Base-by-base conservation (phyloP, 2,329 filamentous ascomycete species). In the Monosporascus sp. region DNA sequence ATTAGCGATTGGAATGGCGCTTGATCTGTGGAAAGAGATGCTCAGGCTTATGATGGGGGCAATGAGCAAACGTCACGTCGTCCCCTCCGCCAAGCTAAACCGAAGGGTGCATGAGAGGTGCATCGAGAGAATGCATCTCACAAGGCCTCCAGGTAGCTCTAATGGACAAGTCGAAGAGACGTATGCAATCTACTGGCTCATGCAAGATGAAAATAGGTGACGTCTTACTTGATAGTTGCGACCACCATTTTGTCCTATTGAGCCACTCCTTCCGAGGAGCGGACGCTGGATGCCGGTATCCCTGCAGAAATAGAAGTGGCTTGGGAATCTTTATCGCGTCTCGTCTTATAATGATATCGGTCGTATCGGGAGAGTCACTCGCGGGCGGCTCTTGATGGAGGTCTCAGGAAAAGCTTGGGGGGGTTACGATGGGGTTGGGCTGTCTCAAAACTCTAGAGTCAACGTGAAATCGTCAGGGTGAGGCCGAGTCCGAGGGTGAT, bases 151-250 rank as follows among this genome's bases (percentile, higher is more conserved):
- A 42, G 39, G 14, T 42, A 14, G 39, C n/a, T 20, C n/a, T 42
- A 42, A 42, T 20, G n/a, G 39, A 11, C 6, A 11, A 42, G 18
- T 18, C n/a, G n/a, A 11, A 11, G 39, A 42, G 7, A 42, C 4
- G 11, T 42, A 20, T n/a, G 39, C 18, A 20, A 42, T 42, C 39
- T n/a, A 18, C n/a, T 22, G 20, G 18, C 42, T 45, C 11, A 15
- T 15, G 17, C 11, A 9, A 45, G 57, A 57, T 50, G 54, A 47
- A 52, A 57, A 69, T 57, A 58, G 54, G 49, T 58, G 57, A 59
- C 47, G 56, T 74, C 81, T 68, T 73, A 84, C 81, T 84, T 84
- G 73, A 84, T 84, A 64, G 81, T 84, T 75, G 80, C 80, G 72
- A 83, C 80, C 65, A 82, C 80, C 75, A 82, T 80, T 70, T 80